Conservation (phyloP, 1,284 basidiomycete genomes). For the Ustilago nuda region DNA sequence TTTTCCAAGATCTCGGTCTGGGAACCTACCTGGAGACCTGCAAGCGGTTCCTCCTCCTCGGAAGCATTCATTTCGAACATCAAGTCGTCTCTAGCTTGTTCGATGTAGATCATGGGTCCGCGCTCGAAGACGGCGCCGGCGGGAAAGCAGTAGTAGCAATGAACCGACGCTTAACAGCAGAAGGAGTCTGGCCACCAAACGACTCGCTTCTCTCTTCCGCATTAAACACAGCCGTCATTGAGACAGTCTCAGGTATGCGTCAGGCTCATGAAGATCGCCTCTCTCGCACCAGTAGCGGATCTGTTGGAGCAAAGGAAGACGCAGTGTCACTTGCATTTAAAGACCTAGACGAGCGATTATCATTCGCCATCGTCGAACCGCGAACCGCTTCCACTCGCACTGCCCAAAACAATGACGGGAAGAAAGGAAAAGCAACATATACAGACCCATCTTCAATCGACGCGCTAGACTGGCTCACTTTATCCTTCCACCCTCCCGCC, state of each 20-base stretch:
- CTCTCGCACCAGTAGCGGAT: not conserved
- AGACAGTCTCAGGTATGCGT: conserved; percentile 51
- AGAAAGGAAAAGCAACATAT: conserved; percentile 33
- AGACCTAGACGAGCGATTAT: conserved; percentile 57
- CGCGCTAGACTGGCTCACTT: conserved; percentile 59
- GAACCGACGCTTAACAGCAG: conserved; percentile 27
- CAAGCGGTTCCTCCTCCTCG: conserved; percentile 55
- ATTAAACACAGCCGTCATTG: conserved; percentile 55
- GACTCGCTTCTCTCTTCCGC: conserved; percentile 44
- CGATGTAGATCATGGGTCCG: conserved; percentile 34
- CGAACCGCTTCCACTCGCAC: not conserved
- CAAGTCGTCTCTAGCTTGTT: conserved; percentile 49
- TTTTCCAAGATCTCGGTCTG: conserved; percentile 56
- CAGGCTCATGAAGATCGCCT: conserved; percentile 28
- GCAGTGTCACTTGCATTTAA: conserved; percentile 44
- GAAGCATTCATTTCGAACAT: conserved; percentile 42
- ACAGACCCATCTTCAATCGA: conserved; percentile 48
- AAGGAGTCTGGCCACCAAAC: conserved; percentile 53
- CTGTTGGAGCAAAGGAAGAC: conserved; percentile 15
- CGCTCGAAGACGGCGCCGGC: conserved; percentile 11
- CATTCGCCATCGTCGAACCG: conserved; percentile 55
- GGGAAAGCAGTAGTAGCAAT: conserved; percentile 32
- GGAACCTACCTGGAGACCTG: conserved; percentile 58
- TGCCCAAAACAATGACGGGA: not conserved
- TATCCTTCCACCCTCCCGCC: conserved; percentile 56